Conservation (phyloP, 1,284 basidiomycete species). For the Lignosus rhinocerotis region DNA sequence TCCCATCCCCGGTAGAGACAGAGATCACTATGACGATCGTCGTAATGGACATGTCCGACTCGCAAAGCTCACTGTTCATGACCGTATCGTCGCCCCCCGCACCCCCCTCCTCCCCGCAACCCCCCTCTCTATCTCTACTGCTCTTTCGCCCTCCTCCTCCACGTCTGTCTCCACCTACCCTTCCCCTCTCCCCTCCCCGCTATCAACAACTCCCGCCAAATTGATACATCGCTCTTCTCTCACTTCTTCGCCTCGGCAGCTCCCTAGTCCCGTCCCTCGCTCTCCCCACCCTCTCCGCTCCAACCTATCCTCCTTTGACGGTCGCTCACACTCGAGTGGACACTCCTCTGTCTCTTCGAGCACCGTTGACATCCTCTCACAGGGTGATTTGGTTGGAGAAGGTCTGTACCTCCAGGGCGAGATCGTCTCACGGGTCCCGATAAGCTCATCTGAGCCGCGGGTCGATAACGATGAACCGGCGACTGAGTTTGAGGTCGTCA, state of each 20-base stretch:
- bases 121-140: constrained; percentile 18
- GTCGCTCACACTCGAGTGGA: constrained; percentile 27
- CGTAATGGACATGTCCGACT: constrained; percentile 30
- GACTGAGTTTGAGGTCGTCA: constrained; percentile 78
- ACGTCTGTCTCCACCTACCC: constrained; percentile 33
- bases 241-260: constrained; percentile 29
- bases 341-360: constrained; percentile 46
- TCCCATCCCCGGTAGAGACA: constrained; percentile 28
- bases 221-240: constrained; percentile 34
- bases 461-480: constrained; percentile 50
- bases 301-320: constrained; percentile 27
- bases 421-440: constrained; percentile 53
- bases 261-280: constrained; percentile 27
- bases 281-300: constrained; percentile 28
- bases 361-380: constrained; percentile 65
- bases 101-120: constrained; percentile 20
- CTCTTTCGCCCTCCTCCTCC: constrained; percentile 29
- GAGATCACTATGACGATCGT: constrained; percentile 29
- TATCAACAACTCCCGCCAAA: constrained; percentile 30
- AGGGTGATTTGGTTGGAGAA: constrained; percentile 71
- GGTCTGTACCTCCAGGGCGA: constrained; percentile 66
- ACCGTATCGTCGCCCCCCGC: constrained; percentile 32
- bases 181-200: constrained; percentile 28
- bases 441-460: constrained; percentile 32
- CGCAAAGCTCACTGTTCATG: constrained; percentile 29